A percentile compares a stretch with the other conserved stretches of the same genome.
phyloP scores from a whole-genome alignment of 805 yeast species.

The Saitoella complicata region DNA sequence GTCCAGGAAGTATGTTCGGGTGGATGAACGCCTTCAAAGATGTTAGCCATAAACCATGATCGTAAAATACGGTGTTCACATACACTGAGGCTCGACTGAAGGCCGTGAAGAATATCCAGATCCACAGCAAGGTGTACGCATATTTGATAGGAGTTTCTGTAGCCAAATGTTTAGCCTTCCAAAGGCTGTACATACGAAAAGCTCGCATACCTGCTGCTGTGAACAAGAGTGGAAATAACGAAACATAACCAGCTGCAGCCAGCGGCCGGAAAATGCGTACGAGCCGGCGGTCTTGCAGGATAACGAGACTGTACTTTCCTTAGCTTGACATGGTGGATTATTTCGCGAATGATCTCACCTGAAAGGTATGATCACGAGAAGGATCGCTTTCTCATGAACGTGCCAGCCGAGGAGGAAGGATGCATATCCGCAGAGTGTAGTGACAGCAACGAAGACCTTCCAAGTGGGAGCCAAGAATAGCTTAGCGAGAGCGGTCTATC shows the following conservation, averaged over 20 bases:
- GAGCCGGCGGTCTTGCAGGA: constrained; percentile 52
- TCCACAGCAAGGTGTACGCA: constrained; percentile 70
- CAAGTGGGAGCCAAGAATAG: constrained; percentile 46
- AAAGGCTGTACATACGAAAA: not conserved
- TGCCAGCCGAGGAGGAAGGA: constrained; percentile 97
- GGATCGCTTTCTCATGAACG: constrained; percentile 94
- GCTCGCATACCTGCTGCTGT: constrained; percentile 34
- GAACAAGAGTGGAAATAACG: constrained; percentile 73
- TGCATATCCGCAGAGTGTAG: constrained; percentile 80
- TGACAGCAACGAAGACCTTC: constrained; percentile 63
- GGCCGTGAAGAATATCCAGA: constrained; percentile 56
- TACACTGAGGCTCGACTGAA: constrained; percentile 29
- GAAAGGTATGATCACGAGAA: constrained; percentile 76
- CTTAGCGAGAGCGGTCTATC: constrained; percentile 8
- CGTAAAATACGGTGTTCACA: constrained; percentile 1
- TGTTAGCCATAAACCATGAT: not conserved
- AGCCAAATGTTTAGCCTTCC: not conserved
- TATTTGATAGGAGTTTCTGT: constrained; percentile 60
- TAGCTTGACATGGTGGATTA: not conserved
- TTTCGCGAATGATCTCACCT: constrained; percentile 19
- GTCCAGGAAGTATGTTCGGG: constrained; percentile 44
- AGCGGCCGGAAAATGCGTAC: constrained; percentile 55
- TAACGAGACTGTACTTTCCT: constrained; percentile 32
- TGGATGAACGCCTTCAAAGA: constrained; percentile 3
- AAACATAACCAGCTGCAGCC: constrained; percentile 66